These are phyloP conservation scores for Phaffomyces thermotolerans DNA, from an alignment of 805 yeast genomes.

Conservation along the genomic window DNA sequence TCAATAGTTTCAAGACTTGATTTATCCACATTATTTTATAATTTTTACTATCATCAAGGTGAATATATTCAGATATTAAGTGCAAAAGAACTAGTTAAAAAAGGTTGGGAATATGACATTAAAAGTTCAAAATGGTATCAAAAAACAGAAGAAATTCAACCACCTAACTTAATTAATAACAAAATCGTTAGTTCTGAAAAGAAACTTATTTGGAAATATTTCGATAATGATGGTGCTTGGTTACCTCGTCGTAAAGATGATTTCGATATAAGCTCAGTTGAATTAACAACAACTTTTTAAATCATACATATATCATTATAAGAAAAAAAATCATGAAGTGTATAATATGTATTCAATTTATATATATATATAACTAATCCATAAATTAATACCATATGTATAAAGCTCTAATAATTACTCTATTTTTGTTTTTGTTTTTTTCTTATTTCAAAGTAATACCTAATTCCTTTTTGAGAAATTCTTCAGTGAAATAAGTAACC, in stretches of 20 bases:
- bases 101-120: constrained; percentile 80
- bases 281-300: constrained; percentile 10
- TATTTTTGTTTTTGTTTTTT: not conserved
- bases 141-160: constrained; percentile 41
- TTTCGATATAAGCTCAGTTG: constrained; percentile 33
- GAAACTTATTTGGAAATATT: constrained; percentile 61
- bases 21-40: constrained; percentile 82
- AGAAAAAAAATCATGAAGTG: not conserved
- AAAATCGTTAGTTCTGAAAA: constrained; percentile 34
- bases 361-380: not conserved
- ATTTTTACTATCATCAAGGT: constrained; percentile 77
- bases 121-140: constrained; percentile 77
- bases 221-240: constrained; percentile 75
- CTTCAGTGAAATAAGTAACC: constrained; percentile 64
- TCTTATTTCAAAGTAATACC: not conserved
- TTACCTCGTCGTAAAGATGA: constrained; percentile 52
- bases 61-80: constrained; percentile 68
- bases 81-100: constrained; percentile 66
- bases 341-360: not conserved
- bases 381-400: not conserved
- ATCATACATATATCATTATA: not conserved
- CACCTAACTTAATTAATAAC: constrained; percentile 15
- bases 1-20: constrained; percentile 64
- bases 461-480: constrained; percentile 50
- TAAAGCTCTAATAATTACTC: not conserved